Percentiles rank a stretch among this genome's conserved stretches.
Conservation (phyloP, 139 green algal species). For the Chlorella sp. region DNA sequence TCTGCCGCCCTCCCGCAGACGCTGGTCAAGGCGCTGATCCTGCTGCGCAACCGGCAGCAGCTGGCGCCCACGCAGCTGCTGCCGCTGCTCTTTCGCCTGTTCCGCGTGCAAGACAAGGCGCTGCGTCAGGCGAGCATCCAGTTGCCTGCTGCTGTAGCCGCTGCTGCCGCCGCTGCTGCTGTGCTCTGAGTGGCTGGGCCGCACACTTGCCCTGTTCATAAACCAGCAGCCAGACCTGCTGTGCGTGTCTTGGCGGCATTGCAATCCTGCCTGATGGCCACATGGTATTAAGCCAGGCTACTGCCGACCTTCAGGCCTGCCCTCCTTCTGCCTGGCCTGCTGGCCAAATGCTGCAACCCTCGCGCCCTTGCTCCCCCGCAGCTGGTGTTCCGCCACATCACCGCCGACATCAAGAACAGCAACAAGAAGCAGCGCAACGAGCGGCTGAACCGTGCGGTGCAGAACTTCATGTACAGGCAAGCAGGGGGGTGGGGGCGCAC, state of each 20-base stretch:
- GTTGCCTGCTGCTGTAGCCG: too few species aligned
- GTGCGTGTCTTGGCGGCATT: too few species aligned
- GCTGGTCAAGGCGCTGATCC: slow-evolving; percentile 91
- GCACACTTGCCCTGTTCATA: too few species aligned
- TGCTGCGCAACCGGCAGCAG: slow-evolving; percentile 87
- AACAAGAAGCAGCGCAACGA: slow-evolving; percentile 91
- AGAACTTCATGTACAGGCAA: slow-evolving; percentile 69
- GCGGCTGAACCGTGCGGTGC: slow-evolving; percentile 85
- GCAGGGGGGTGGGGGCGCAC: too few species aligned
- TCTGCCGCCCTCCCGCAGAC: slow-evolving; percentile 11
- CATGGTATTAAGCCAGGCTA: too few species aligned
- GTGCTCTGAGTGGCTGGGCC: too few species aligned
- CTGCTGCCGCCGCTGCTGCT: too few species aligned
- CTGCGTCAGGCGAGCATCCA: slow-evolving; percentile 42
- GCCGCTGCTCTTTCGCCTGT: slow-evolving; percentile 96
- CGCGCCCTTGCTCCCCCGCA: slow-evolving; percentile 55
- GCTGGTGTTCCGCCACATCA: slow-evolving; percentile 93
- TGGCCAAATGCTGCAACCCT: too few species aligned
- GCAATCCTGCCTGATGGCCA: too few species aligned
- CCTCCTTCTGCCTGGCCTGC: too few species aligned
- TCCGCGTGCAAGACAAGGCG: slow-evolving; percentile 72
- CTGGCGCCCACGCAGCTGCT: slow-evolving; percentile 78
- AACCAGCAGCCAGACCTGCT: too few species aligned
- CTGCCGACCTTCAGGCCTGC: too few species aligned
- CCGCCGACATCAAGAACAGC: slow-evolving; percentile 89